A percentile compares a stretch with the other conserved stretches of the same genome.
phyloP scores from a whole-genome alignment of 2,329 filamentous ascomycete species.

The Clathrospora elynae region DNA sequence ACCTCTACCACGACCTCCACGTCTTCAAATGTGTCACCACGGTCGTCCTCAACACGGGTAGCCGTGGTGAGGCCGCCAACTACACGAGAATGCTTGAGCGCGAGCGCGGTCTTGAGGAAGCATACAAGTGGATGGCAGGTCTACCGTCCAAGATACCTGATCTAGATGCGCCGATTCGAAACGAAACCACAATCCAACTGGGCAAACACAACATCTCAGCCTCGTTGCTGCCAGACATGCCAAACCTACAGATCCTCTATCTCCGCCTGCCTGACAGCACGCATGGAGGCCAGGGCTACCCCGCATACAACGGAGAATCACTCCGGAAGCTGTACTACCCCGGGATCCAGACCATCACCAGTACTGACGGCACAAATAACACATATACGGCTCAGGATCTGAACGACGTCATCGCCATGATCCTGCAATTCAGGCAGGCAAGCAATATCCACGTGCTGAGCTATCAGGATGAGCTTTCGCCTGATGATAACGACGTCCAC shows the following conservation, averaged over 20 bases:
- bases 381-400: constrained; percentile 30
- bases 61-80: constrained; percentile 25
- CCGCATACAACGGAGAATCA: constrained; percentile 15
- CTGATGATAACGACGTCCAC: constrained; percentile 13
- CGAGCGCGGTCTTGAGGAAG: constrained; percentile 32
- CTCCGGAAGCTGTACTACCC: constrained; percentile 30
- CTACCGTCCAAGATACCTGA: neutral
- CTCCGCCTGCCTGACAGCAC: constrained; percentile 34
- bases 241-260: constrained; percentile 34
- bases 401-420: constrained; percentile 20
- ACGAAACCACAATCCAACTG: constrained; percentile 14
- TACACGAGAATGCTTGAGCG: constrained; percentile 22
- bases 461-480: constrained; percentile 21
- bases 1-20: constrained; percentile 36
- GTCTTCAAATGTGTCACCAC: constrained; percentile 35
- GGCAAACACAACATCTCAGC: constrained; percentile 13
- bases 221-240: constrained; percentile 14
- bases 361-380: constrained; percentile 23
- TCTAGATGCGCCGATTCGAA: constrained; percentile 11
- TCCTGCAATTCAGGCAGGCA: constrained; percentile 23
- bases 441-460: constrained; percentile 30
- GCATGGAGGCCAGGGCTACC: constrained; percentile 27
- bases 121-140: constrained; percentile 30
- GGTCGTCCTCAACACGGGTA: constrained; percentile 33
- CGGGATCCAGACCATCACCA: constrained; percentile 22